These are phyloP conservation scores for Fusarium sacchari DNA, from an alignment of 2,329 filamentous ascomycete genomes.

Conservation along the genomic window DNA sequence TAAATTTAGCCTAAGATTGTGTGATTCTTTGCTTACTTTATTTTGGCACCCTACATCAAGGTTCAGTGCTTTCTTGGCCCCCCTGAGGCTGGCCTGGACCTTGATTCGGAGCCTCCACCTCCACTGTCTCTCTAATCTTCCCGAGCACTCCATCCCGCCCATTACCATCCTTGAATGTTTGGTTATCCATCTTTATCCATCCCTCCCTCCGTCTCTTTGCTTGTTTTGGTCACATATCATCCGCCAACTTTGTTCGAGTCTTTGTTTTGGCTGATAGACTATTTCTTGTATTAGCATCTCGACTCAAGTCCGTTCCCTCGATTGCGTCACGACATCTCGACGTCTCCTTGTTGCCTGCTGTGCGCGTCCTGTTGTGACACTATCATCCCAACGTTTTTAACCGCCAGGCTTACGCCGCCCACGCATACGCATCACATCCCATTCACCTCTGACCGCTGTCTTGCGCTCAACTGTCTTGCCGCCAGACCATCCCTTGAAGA, in stretches of 20 bases:
- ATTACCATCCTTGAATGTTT: constrained; percentile 3
- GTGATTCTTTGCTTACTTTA: too few species aligned
- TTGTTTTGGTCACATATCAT: constrained; percentile 13
- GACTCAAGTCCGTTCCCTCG: not conserved
- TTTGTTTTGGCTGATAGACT: not conserved
- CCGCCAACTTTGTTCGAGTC: not conserved
- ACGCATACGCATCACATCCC: not conserved
- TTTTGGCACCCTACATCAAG: too few species aligned
- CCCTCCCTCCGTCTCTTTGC: not conserved
- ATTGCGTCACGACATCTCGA: constrained; percentile 7
- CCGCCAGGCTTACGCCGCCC: not conserved
- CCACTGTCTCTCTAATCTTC: constrained; percentile 5
- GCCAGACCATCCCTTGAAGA: not conserved
- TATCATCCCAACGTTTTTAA: constrained; percentile 6
- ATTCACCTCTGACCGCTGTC: constrained; percentile 3
- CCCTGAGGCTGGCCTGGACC: not conserved
- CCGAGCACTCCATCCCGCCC: not conserved
- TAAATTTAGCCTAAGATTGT: too few species aligned
- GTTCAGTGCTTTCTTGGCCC: too few species aligned
- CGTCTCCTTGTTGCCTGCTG: constrained; percentile 3
- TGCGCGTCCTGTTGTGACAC: constrained; percentile 32
- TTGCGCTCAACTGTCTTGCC: not conserved
- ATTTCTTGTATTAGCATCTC: not conserved
- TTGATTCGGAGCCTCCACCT: constrained; percentile 26
- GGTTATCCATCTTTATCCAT: constrained; percentile 19